phyloP scores from a whole-genome alignment of 2,329 filamentous ascomycete species.

The Calonectria montana region DNA sequence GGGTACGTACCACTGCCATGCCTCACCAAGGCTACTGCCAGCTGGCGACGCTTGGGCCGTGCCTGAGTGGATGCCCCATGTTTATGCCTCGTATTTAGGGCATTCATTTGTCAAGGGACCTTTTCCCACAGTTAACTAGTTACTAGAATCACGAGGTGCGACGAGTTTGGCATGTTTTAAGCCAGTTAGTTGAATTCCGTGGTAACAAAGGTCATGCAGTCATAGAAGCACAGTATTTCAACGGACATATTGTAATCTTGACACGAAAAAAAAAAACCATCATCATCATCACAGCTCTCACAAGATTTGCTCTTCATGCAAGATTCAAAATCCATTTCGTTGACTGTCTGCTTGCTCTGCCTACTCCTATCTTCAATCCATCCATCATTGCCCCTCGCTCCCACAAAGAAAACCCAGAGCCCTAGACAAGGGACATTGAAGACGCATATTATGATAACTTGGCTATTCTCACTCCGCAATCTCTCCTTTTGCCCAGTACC shows the following conservation, averaged over 20 bases:
- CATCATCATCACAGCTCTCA: neutral
- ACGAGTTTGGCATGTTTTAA: too few species aligned
- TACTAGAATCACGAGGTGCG: neutral
- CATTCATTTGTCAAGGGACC: neutral
- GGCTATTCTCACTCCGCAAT: slow-evolving; percentile 8
- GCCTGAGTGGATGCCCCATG: slow-evolving; percentile 3
- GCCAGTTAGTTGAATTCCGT: too few species aligned
- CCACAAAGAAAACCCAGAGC: neutral
- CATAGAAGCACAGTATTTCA: too few species aligned
- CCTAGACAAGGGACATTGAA: slow-evolving; percentile 14
- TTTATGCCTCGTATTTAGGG: neutral
- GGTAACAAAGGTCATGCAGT: too few species aligned
- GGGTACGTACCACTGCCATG: neutral
- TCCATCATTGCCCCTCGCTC: neutral
- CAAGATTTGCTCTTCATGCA: neutral
- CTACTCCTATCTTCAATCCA: neutral
- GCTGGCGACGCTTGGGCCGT: slow-evolving; percentile 18
- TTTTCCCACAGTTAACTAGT: neutral
- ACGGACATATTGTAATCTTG: too few species aligned
- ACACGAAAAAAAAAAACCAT: too few species aligned
- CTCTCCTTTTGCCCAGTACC: slow-evolving; percentile 13
- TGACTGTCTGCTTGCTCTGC: neutral
- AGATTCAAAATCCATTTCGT: neutral
- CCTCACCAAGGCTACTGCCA: slow-evolving; percentile 30
- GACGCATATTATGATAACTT: slow-evolving; percentile 22